phyloP scores from a whole-genome alignment of 2,329 filamentous ascomycete species.

The Calonectria naviculata region DNA sequence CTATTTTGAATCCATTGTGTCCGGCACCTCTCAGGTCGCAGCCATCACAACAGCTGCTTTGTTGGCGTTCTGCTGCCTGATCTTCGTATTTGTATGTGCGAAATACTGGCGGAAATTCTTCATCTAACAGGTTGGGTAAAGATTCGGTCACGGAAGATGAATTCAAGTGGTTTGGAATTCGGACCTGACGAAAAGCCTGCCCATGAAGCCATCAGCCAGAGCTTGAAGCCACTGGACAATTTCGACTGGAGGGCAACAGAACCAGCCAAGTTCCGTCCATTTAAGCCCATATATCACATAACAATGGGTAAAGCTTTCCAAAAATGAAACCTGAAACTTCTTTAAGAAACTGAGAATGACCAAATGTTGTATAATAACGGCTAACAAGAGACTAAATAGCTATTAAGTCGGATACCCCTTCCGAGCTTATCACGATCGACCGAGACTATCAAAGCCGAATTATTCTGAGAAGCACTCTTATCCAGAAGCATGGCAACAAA shows the following conservation, averaged over 20 bases:
- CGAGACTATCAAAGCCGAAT: constrained; percentile 58
- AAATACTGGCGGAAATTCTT: too few species aligned
- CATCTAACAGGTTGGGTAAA: background rate
- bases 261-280: background rate
- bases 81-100: background rate
- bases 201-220: background rate
- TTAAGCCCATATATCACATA: constrained; percentile 2
- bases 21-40: background rate
- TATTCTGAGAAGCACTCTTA: constrained; percentile 47
- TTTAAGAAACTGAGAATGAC: background rate
- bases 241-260: background rate
- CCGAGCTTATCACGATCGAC: constrained; percentile 63
- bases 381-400: background rate
- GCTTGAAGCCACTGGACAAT: background rate
- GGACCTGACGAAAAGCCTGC: background rate
- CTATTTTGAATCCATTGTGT: background rate
- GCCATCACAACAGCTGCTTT: too few species aligned
- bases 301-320: background rate
- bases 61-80: background rate
- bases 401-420: constrained; percentile 48
- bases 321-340: background rate
- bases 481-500: constrained; percentile 48
- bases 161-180: background rate
- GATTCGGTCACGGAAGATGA: background rate
- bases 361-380: background rate